Evolutionary conservation across 2,329 filamentous ascomycete species (phyloP).

Genomic region (Venturia carpophila): DNA sequence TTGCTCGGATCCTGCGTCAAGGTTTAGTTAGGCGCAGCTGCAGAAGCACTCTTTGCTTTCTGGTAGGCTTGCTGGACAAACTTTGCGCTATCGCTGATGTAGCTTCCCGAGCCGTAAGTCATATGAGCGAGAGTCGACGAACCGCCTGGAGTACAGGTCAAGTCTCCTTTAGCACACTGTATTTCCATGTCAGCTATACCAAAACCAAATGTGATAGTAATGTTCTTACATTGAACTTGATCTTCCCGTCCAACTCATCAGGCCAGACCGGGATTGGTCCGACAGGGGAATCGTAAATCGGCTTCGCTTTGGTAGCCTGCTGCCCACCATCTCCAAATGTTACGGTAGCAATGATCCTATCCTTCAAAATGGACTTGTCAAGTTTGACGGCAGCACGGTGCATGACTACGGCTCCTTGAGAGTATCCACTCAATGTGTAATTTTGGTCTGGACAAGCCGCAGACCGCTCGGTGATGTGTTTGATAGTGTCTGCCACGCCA

Average conservation of each 20-base stretch:
- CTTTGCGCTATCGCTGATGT: constrained; percentile 15
- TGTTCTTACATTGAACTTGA: constrained; percentile 12
- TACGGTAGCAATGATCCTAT: constrained; percentile 13
- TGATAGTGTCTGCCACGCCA: constrained; percentile 7
- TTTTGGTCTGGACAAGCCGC: constrained; percentile 15
- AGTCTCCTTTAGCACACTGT: neutral
- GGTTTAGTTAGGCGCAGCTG: neutral
- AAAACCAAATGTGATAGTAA: neutral
- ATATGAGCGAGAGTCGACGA: no score
- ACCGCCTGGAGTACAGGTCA: constrained; percentile 13
- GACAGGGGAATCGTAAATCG: constrained; percentile 17
- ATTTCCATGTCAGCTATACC: neutral
- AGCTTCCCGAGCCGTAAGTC: neutral
- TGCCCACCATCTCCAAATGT: constrained; percentile 19
- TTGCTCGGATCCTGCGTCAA: neutral
- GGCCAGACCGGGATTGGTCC: constrained; percentile 18
- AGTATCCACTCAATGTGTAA: constrained; percentile 14
- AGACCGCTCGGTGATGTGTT: constrained; percentile 7
- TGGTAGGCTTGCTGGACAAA: constrained; percentile 8
- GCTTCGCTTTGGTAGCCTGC: constrained; percentile 17
- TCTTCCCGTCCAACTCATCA: constrained; percentile 17
- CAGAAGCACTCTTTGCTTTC: neutral
- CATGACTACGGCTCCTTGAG: constrained; percentile 17
- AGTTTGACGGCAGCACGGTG: constrained; percentile 17
- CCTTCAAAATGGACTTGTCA: neutral